Conservation (phyloP, 441 rosid genomes). For the Erodium trifolium region DNA sequence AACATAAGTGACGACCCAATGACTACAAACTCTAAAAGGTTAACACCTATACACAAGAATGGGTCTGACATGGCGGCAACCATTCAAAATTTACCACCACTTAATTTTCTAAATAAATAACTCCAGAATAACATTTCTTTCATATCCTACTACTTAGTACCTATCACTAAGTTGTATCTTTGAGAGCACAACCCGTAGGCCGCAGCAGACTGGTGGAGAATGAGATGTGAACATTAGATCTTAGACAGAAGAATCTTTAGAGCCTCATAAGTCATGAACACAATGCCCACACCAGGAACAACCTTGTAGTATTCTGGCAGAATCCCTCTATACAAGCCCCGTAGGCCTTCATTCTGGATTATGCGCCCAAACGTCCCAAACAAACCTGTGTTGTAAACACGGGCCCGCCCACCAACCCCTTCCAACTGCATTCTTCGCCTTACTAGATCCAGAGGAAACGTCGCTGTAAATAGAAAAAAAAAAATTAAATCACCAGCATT, state of each 20-base stretch:
- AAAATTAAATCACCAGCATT: too few species aligned
- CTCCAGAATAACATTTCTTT: too few species aligned
- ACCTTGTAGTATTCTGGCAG: constrained; percentile 22
- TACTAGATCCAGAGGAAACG: constrained; percentile 93
- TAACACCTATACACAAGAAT: too few species aligned
- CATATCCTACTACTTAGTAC: constrained; percentile 7
- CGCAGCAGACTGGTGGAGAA: too few species aligned
- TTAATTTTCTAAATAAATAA: too few species aligned
- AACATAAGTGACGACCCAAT: too few species aligned
- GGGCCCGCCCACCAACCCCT: constrained; percentile 68
- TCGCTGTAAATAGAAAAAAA: constrained; percentile 37
- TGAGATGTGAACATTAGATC: background rate
- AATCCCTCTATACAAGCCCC: constrained; percentile 88
- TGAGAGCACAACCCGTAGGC: background rate
- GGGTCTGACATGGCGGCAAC: too few species aligned
- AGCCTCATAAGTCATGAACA: constrained; percentile 82
- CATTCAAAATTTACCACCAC: too few species aligned
- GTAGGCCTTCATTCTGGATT: constrained; percentile 59
- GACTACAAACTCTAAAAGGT: too few species aligned
- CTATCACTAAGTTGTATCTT: constrained; percentile 11
- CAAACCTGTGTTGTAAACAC: constrained; percentile 49
- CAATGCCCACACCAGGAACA: constrained; percentile 84
- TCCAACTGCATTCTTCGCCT: constrained; percentile 89
- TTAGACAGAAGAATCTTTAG: constrained; percentile 46
- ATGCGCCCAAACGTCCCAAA: constrained; percentile 64